Conservation (phyloP, 495 filamentous ascomycete species). For the Aspergillus indologenus region DNA sequence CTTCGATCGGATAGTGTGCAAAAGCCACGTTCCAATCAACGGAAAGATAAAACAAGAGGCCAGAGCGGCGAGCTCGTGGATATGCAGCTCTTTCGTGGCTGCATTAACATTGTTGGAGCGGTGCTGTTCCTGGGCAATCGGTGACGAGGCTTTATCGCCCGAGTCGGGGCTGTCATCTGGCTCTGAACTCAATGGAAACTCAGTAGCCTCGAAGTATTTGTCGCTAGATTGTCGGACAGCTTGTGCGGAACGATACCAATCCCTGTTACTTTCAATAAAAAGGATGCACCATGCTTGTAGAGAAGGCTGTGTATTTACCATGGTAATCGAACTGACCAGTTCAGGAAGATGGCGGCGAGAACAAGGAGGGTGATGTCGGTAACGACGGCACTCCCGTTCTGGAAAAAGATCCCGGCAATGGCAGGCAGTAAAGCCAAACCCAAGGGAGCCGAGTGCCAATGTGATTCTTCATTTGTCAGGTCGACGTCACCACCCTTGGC, state of each 20-base stretch:
- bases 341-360: constrained; percentile 79
- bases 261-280: constrained; percentile 46
- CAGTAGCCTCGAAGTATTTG: constrained; percentile 40
- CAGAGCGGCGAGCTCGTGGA: constrained; percentile 71
- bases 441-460: constrained; percentile 76
- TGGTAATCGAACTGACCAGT: constrained; percentile 88
- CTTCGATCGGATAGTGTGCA: constrained; percentile 70
- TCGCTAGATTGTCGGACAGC: constrained; percentile 47
- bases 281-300: not conserved
- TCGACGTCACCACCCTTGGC: constrained; percentile 22
- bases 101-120: constrained; percentile 14
- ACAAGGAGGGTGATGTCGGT: constrained; percentile 81
- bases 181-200: constrained; percentile 21
- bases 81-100: constrained; percentile 63
- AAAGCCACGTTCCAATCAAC: constrained; percentile 69
- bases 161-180: constrained; percentile 41
- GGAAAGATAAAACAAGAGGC: constrained; percentile 77
- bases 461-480: constrained; percentile 47
- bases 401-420: constrained; percentile 77
- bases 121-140: not conserved
- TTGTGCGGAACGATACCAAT: constrained; percentile 87
- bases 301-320: constrained; percentile 54
- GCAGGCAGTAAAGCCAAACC: constrained; percentile 82
- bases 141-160: constrained; percentile 25
- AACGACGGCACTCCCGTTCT: constrained; percentile 74